Evolutionary conservation across 1,139 yeast genomes (phyloP).

Genomic region (Eremothecium coryli): DNA sequence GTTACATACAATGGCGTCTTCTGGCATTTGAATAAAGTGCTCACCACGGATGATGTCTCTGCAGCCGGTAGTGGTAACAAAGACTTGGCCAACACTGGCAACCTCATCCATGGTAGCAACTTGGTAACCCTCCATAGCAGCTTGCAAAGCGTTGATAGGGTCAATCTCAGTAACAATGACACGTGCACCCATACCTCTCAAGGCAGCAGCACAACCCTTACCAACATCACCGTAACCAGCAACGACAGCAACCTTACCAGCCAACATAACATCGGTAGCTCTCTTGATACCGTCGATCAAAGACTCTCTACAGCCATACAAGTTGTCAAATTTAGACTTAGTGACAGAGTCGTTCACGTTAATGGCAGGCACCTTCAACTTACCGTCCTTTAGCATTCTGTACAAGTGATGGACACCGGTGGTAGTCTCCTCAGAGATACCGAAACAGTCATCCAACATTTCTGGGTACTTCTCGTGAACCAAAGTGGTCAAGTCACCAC

Average conservation of each 20-base stretch:
- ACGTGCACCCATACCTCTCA: slow-evolving; percentile 99
- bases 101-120: slow-evolving; percentile 95
- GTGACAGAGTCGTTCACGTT: slow-evolving; percentile 99
- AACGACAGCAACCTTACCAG: slow-evolving; percentile 98
- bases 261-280: slow-evolving; percentile 99
- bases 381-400: slow-evolving; percentile 86
- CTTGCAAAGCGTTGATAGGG: slow-evolving; percentile 99
- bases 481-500: slow-evolving; percentile 97
- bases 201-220: slow-evolving; percentile 99
- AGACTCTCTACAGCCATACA: slow-evolving; percentile 99
- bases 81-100: slow-evolving; percentile 89
- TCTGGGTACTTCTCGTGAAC: slow-evolving; percentile 99
- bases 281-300: slow-evolving; percentile 98
- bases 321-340: slow-evolving; percentile 98
- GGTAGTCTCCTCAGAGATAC: slow-evolving; percentile 98
- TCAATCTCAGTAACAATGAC: slow-evolving; percentile 96
- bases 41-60: slow-evolving; percentile 91
- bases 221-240: slow-evolving; percentile 99
- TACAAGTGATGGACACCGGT: slow-evolving; percentile 99
- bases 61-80: slow-evolving; percentile 99
- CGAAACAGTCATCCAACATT: slow-evolving; percentile 90
- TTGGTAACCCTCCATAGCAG: slow-evolving; percentile 98
- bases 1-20: slow-evolving; percentile 99
- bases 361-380: slow-evolving; percentile 97
- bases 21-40: slow-evolving; percentile 92